Evolutionary conservation across 495 filamentous ascomycete genomes (phyloP).

Genomic region (Chaetomidium leptoderma): DNA sequence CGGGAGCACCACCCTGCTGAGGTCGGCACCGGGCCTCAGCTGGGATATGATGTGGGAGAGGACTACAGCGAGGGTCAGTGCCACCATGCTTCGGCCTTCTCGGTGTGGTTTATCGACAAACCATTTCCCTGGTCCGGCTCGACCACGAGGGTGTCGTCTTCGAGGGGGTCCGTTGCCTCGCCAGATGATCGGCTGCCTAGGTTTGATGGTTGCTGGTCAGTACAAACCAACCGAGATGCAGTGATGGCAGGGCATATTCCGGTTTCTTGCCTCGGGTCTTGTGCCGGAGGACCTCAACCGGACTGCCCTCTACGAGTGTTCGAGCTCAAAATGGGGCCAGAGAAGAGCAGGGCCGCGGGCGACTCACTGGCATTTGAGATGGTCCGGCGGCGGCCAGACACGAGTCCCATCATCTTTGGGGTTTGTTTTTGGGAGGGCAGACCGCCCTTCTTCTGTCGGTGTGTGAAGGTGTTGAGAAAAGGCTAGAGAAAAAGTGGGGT

Average conservation of each 20-base stretch:
- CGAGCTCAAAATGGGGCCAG: constrained; percentile 22
- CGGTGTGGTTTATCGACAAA: constrained; percentile 33
- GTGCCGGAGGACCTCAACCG: constrained; percentile 23
- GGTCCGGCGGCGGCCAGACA: constrained; percentile 34
- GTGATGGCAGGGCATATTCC: constrained; percentile 1
- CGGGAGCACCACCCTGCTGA: constrained; percentile 88
- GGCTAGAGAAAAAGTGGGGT: constrained; percentile 13
- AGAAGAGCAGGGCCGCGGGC: constrained; percentile 9
- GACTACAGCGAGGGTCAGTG: constrained; percentile 49
- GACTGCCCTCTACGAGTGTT: constrained; percentile 16
- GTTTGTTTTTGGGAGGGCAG: background rate
- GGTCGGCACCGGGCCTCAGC: constrained; percentile 87
- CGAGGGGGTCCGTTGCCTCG: constrained; percentile 38
- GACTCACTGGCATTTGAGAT: constrained; percentile 39
- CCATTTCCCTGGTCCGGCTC: constrained; percentile 73
- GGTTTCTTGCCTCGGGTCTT: constrained; percentile 27
- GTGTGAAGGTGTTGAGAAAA: constrained; percentile 12
- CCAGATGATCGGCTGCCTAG: constrained; percentile 49
- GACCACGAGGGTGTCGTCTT: constrained; percentile 73
- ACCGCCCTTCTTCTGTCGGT: background rate
- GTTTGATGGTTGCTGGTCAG: constrained; percentile 16
- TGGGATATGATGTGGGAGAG: constrained; percentile 96
- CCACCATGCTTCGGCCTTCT: background rate
- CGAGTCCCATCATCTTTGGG: constrained; percentile 34
- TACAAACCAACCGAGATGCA: background rate